Evolutionary conservation across 441 rosid genomes (phyloP), one percentile per base, ranked within the genome.

Genomic region (Sinapis alba): DNA sequence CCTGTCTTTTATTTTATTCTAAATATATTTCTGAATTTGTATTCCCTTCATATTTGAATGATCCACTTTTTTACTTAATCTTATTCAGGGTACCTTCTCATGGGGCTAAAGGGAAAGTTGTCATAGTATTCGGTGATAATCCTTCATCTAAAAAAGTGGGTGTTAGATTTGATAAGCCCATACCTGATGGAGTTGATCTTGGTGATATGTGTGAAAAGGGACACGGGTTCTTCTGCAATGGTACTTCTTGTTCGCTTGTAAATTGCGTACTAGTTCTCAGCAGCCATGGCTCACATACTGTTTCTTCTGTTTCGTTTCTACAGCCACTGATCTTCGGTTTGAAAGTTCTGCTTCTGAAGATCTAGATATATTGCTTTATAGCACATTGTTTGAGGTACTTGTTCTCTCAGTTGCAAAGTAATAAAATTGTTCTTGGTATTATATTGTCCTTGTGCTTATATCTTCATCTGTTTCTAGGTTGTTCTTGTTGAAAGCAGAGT

Each of bases 201-300:
- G 98, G 95, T 62, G 95, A 89, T 21, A 85, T 54, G 45, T 93
- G 99, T 87, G 95, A 95, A 78, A 89, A 82, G 64, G 93, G 86
- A 63, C 89, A 79, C 65, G 97, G 99, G 70, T 95, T 92, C 86
- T 95, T 91, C 80, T 95, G 98, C 86, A 72, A 87, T 54, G 96
- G 99, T 95, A 84, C 74, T 75, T 70, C 24, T 19, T 57, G 65
- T 69, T 69, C 65, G 23, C 20, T 62, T 38, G 64, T 27, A 26
- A 57, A 75, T 66, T 51, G 32, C 13, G 36, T 53, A 62, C 74
- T 62, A 27, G 65, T 66, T 36, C 30, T 26, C 70, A 20, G 66
- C 60, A 43, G 59, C 71, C 26, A 34, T 34, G 38, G 38, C 12
- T 34, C 38, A 34, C 38, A 34, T 34, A 34, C 38, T 34, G 38